These are phyloP conservation scores for Musa acuminata DNA, from an alignment of 176 grass and related monocot genomes.

Conservation along the genomic window DNA sequence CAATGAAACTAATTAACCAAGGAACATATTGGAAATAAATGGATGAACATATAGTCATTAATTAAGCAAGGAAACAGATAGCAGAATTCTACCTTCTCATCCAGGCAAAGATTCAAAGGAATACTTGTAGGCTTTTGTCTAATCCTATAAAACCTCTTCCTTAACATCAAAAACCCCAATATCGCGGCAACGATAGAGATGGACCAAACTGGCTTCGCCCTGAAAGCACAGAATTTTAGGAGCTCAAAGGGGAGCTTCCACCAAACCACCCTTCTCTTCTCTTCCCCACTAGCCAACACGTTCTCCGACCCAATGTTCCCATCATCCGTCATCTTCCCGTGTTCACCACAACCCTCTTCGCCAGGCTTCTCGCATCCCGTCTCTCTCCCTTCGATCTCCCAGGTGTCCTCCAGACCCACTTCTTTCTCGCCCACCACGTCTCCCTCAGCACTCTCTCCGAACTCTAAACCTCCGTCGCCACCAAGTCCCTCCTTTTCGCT, in stretches of 20 bases:
- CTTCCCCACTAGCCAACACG: conserved; percentile 1
- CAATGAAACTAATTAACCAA: too few species aligned
- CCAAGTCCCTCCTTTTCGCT: conserved; percentile 33
- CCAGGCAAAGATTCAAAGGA: conserved; percentile 52
- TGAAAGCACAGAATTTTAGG: conserved; percentile 46
- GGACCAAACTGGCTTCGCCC: conserved; percentile 61
- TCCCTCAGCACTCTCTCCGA: background rate
- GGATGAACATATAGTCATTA: background rate
- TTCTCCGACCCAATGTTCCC: background rate
- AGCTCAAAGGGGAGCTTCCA: conserved; percentile 69
- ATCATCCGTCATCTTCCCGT: background rate
- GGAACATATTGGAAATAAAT: too few species aligned
- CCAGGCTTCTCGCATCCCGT: background rate
- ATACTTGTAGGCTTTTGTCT: conserved; percentile 47
- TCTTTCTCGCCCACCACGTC: conserved; percentile 23
- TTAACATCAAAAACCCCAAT: conserved; percentile 60
- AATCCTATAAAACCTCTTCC: conserved; percentile 54
- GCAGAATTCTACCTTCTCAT: conserved; percentile 53
- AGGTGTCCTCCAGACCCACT: background rate
- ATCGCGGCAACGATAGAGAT: conserved; percentile 60
- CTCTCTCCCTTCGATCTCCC: background rate
- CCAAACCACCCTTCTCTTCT: conserved; percentile 41
- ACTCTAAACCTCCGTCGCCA: background rate
- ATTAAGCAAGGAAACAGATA: background rate
- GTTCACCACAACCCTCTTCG: too few species aligned